These are phyloP conservation scores for Teratosphaeriaceae sp. DNA, from an alignment of 2,329 filamentous ascomycete species.

Conservation along the genomic window DNA sequence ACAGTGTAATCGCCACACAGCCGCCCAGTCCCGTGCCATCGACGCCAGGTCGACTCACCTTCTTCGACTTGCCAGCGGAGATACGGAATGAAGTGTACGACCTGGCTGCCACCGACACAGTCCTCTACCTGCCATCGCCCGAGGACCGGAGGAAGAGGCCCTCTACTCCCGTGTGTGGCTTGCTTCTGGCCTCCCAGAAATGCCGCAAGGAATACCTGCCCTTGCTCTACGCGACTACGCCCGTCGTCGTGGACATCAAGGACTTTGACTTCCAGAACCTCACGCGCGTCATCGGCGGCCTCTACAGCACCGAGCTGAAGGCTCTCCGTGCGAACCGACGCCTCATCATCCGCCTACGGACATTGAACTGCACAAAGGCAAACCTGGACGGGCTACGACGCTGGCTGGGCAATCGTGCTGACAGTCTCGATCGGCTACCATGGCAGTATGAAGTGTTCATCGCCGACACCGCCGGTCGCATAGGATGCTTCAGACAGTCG, in stretches of 20 bases:
- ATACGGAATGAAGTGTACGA: constrained; percentile 26
- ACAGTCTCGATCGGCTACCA: constrained; percentile 18
- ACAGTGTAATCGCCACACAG: constrained; percentile 6
- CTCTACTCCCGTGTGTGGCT: constrained; percentile 11
- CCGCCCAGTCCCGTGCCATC: constrained; percentile 1
- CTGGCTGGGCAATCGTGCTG: constrained; percentile 17
- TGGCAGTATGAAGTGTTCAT: constrained; percentile 19
- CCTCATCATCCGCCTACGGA: constrained; percentile 13
- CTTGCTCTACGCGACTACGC: constrained; percentile 19
- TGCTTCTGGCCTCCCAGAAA: constrained; percentile 21
- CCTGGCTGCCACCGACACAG: constrained; percentile 11
- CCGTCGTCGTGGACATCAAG: constrained; percentile 12
- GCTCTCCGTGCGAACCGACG: constrained; percentile 18
- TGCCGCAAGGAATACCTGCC: constrained; percentile 21
- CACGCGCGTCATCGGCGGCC: constrained; percentile 14
- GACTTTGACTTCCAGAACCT: constrained; percentile 24
- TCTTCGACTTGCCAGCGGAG: constrained; percentile 26
- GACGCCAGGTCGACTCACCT: constrained; percentile 11
- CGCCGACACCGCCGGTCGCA: neutral
- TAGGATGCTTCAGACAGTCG: constrained; percentile 9
- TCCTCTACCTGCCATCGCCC: constrained; percentile 11
- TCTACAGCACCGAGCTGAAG: constrained; percentile 25
- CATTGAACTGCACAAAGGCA: constrained; percentile 9
- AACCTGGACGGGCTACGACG: constrained; percentile 13
- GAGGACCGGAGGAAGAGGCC: constrained; percentile 1